These are phyloP conservation scores for Neltuma alba DNA, from an alignment of 306 rosid species.

Conservation along the genomic window DNA sequence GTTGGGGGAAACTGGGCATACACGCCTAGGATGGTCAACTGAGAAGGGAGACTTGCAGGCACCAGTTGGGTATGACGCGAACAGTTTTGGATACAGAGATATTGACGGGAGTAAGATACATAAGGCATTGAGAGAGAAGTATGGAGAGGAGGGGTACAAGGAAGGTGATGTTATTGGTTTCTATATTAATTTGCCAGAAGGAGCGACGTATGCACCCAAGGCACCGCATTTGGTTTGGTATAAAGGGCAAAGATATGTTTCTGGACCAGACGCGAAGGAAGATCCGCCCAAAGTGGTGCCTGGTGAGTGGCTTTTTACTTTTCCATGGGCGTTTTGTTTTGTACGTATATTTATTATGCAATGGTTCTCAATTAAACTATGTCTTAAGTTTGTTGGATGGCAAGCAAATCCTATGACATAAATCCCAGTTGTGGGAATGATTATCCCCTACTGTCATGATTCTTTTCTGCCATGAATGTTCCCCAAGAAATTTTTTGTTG, in stretches of 20 bases:
- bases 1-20: conserved; percentile 85
- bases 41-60: conserved; percentile 98
- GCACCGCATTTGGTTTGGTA: conserved; percentile 72
- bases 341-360: not conserved
- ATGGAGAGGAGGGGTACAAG: conserved; percentile 90
- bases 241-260: conserved; percentile 85
- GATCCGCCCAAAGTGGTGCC: conserved; percentile 78
- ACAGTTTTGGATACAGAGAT: conserved; percentile 86
- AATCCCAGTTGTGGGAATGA: not conserved
- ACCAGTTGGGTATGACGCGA: conserved; percentile 91
- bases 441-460: not conserved
- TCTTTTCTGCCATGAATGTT: not conserved
- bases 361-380: not conserved
- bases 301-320: conserved; percentile 51
- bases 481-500: not conserved
- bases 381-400: not conserved
- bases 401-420: not conserved
- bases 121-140: conserved; percentile 87
- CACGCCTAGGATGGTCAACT: conserved; percentile 88
- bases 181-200: conserved; percentile 84
- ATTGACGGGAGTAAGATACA: conserved; percentile 95
- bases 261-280: conserved; percentile 70
- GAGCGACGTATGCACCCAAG: conserved; percentile 70
- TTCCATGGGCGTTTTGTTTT: not conserved
- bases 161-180: conserved; percentile 95